Evolutionary conservation across 176 grass and related monocot species (phyloP).

Genomic region (Triticum timopheevii): DNA sequence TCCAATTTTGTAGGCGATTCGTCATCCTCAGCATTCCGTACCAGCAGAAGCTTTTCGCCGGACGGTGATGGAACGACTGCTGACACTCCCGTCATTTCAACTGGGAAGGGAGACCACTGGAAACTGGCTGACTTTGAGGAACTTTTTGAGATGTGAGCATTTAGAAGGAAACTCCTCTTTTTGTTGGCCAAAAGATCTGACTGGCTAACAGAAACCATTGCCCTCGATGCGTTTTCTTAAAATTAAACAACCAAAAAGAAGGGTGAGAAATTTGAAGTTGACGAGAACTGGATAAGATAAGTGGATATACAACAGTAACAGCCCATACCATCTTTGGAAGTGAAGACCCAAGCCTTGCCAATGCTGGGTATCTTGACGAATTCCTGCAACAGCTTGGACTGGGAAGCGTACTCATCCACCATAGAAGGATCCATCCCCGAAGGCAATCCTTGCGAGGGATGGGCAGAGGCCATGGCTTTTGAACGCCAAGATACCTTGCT

Average conservation of each 20-base stretch:
- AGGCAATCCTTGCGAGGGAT: conserved; percentile 44
- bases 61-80: conserved; percentile 78
- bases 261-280: conserved; percentile 6
- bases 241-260: conserved; percentile 1
- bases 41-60: conserved; percentile 69
- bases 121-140: conserved; percentile 54
- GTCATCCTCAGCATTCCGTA: conserved; percentile 74
- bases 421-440: conserved; percentile 56
- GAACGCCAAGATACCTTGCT: conserved; percentile 4
- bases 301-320: neutral
- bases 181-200: conserved; percentile 77
- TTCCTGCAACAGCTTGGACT: conserved; percentile 79
- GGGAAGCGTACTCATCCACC: conserved; percentile 65
- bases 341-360: conserved; percentile 85
- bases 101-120: conserved; percentile 84
- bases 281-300: neutral
- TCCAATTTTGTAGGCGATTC: conserved; percentile 81
- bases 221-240: conserved; percentile 56
- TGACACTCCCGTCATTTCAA: conserved; percentile 76
- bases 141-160: conserved; percentile 68
- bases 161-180: conserved; percentile 55
- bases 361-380: conserved; percentile 68
- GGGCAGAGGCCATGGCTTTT: conserved; percentile 29
- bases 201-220: conserved; percentile 67
- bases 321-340: conserved; percentile 55